Conservation (phyloP, 176 grass and related monocot genomes). For the Ensete glaucum region DNA sequence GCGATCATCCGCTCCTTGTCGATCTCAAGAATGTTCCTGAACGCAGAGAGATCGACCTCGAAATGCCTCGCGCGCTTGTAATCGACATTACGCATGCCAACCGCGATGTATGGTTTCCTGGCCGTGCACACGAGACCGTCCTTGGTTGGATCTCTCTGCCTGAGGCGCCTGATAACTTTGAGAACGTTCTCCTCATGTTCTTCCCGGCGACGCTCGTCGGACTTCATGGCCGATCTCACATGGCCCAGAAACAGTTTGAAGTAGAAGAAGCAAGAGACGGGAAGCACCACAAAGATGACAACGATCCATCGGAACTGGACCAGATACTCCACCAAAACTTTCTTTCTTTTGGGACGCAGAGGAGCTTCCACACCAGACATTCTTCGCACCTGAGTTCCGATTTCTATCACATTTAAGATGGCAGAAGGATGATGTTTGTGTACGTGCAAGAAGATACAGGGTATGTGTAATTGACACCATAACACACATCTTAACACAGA, state of each 20-base stretch:
- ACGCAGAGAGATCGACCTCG: background rate
- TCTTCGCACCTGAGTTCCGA: background rate
- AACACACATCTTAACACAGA: too few relatives aligned
- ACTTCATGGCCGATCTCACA: background rate
- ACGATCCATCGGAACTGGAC: slow-evolving; percentile 1
- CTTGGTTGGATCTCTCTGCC: background rate
- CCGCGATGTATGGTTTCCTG: background rate
- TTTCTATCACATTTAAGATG: too few relatives aligned
- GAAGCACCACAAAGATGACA: background rate
- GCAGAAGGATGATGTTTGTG: too few relatives aligned
- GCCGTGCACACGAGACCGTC: slow-evolving; percentile 4
- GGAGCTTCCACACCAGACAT: background rate
- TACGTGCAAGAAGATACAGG: too few relatives aligned
- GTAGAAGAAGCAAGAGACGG: background rate
- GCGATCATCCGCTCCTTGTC: background rate
- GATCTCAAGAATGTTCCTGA: slow-evolving; percentile 1
- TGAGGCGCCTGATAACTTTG: background rate
- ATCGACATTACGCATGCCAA: background rate
- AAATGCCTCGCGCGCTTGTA: background rate
- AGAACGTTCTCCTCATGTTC: background rate
- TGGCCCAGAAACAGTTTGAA: background rate
- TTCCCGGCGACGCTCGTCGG: background rate
- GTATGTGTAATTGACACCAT: too few relatives aligned
- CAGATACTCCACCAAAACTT: background rate
- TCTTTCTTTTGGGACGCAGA: slow-evolving; percentile 1